These are phyloP conservation scores for Bidens hawaiensis DNA, from an alignment of 140 eudicot genomes.

Conservation along the genomic window DNA sequence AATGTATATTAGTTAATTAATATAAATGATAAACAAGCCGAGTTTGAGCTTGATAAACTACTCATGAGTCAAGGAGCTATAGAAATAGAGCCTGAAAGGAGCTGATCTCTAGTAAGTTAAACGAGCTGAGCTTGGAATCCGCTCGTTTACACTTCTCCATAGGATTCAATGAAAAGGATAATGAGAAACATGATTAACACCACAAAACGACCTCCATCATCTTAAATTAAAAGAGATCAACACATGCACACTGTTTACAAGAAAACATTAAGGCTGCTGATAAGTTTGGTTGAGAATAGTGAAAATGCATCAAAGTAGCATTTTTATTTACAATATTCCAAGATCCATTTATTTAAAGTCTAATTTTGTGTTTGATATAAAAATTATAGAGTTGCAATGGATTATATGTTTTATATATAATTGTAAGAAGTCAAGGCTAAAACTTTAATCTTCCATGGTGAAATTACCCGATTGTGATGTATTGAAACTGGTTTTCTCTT, in stretches of 20 bases:
- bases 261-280: not conserved
- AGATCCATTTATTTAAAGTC: not conserved
- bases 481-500: not conserved
- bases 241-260: not conserved
- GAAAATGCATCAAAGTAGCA: not conserved
- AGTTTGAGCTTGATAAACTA: no score
- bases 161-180: not conserved
- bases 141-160: no score
- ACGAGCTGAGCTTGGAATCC: no score
- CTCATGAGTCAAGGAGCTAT: no score
- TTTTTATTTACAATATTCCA: not conserved
- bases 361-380: not conserved
- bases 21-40: no score
- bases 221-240: not conserved
- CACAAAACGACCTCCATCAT: not conserved
- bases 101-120: no score
- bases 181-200: not conserved
- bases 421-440: not conserved
- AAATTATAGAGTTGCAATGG: not conserved
- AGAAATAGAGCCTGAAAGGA: no score
- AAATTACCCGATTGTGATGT: not conserved
- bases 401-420: not conserved
- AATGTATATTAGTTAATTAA: no score
- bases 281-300: not conserved
- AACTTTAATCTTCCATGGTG: not conserved